These are phyloP conservation scores for Chalciporus pseudorubinellus DNA, from an alignment of 768 basidiomycete species.

Conservation along the genomic window DNA sequence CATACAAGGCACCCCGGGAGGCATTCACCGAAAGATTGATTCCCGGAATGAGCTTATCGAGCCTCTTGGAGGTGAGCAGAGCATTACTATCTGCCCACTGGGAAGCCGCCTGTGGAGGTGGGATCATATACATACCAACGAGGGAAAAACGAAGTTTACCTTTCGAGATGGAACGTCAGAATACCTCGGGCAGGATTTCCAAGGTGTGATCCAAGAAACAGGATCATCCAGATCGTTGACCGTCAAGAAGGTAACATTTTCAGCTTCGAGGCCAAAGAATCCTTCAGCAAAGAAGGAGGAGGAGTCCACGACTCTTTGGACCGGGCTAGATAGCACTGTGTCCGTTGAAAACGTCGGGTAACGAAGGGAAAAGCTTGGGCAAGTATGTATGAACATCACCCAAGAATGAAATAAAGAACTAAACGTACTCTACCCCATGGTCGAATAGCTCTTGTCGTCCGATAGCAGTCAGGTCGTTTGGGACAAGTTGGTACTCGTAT, in stretches of 20 bases:
- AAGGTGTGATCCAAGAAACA: conserved; percentile 42
- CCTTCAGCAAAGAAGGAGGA: conserved; percentile 41
- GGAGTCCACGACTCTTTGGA: conserved; percentile 36
- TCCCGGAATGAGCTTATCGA: conserved; percentile 34
- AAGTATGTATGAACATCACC: background rate
- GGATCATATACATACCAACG: background rate
- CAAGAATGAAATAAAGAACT: background rate
- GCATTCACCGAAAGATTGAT: conserved; percentile 34
- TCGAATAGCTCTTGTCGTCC: conserved; percentile 40
- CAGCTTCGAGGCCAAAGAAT: conserved; percentile 34
- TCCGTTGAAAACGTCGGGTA: conserved; percentile 23
- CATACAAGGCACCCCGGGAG: conserved; percentile 41
- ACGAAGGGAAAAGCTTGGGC: conserved; percentile 19
- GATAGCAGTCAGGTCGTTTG: conserved; percentile 36
- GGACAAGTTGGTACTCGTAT: conserved; percentile 33
- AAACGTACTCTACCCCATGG: conserved; percentile 37
- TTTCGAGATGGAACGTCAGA: background rate
- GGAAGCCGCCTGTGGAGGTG: conserved; percentile 13
- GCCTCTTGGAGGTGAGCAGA: conserved; percentile 34
- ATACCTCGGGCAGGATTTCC: conserved; percentile 36
- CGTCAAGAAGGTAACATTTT: conserved; percentile 28
- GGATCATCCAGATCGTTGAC: conserved; percentile 35
- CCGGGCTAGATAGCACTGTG: conserved; percentile 11
- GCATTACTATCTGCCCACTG: conserved; percentile 37
- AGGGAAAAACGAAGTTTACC: background rate